phyloP scores from a whole-genome alignment of 805 yeast genomes.

The Wickerhamomyces subpelliculosus region DNA sequence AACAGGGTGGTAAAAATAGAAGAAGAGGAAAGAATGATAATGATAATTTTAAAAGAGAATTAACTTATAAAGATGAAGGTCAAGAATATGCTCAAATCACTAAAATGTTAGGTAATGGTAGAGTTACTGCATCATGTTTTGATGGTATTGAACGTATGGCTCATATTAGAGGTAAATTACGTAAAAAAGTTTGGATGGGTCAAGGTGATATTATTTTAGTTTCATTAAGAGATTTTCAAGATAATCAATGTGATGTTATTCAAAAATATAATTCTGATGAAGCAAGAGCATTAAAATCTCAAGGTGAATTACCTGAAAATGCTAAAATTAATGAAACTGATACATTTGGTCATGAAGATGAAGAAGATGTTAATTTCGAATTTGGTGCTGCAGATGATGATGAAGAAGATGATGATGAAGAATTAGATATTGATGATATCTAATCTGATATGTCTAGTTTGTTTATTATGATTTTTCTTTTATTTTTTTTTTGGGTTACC shows the following conservation, averaged over 20 bases:
- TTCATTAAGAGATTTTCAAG: slow-evolving; percentile 97
- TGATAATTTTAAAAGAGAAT: slow-evolving; percentile 89
- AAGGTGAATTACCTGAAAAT: slow-evolving; percentile 95
- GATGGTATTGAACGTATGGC: slow-evolving; percentile 94
- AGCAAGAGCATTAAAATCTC: slow-evolving; percentile 91
- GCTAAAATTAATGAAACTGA: slow-evolving; percentile 98
- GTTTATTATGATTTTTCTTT: neutral
- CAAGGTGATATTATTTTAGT: slow-evolving; percentile 97
- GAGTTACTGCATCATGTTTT: slow-evolving; percentile 92
- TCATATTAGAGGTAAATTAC: slow-evolving; percentile 96
- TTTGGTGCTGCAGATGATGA: slow-evolving; percentile 89
- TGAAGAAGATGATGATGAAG: slow-evolving; percentile 60
- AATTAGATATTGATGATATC: slow-evolving; percentile 92
- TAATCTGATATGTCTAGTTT: slow-evolving; percentile 26
- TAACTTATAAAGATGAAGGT: slow-evolving; percentile 86
- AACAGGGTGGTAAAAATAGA: slow-evolving; percentile 74
- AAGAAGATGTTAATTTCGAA: slow-evolving; percentile 96
- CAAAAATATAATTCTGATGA: slow-evolving; percentile 96
- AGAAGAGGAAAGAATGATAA: slow-evolving; percentile 97
- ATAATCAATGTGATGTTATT: slow-evolving; percentile 95
- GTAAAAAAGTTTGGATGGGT: slow-evolving; percentile 99
- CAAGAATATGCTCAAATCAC: slow-evolving; percentile 98
- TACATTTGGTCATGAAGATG: slow-evolving; percentile 93
- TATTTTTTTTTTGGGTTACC: neutral
- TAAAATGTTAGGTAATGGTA: slow-evolving; percentile 97